These are phyloP conservation scores for Zygosaccharomyces pseudobailii DNA, from an alignment of 1,139 yeast species.

Conservation along the genomic window DNA sequence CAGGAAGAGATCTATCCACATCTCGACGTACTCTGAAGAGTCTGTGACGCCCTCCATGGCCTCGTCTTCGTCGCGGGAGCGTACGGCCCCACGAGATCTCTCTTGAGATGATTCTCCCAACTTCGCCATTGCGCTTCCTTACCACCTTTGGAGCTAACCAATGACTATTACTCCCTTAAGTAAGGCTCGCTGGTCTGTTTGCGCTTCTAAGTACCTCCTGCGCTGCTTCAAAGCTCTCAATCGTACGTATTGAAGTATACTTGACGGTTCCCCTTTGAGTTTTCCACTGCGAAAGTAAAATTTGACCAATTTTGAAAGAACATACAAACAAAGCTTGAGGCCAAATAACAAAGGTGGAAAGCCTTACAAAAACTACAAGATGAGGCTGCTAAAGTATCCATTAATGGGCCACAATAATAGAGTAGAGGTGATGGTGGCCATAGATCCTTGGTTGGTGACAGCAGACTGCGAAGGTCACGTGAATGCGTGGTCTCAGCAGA, in stretches of 20 bases:
- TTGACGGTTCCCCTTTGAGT: constrained; percentile 1
- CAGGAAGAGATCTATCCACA: constrained; percentile 91
- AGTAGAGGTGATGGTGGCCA: constrained; percentile 26
- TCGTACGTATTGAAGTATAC: not conserved
- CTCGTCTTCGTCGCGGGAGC: constrained; percentile 12
- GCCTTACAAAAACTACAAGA: constrained; percentile 9
- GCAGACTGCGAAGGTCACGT: constrained; percentile 34
- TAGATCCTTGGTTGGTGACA: constrained; percentile 19
- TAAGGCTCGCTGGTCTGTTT: not conserved
- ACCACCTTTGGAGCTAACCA: not conserved
- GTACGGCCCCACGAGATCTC: constrained; percentile 7
- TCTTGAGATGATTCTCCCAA: constrained; percentile 3
- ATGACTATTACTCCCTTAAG: not conserved
- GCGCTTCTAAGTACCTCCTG: not conserved
- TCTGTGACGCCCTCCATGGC: constrained; percentile 24
- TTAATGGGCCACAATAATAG: constrained; percentile 15
- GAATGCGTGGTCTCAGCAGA: constrained; percentile 39
- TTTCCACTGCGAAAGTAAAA: not conserved
- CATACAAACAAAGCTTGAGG: not conserved
- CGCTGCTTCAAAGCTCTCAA: not conserved
- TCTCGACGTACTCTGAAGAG: constrained; percentile 49
- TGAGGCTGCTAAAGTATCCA: constrained; percentile 38
- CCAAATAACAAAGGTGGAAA: not conserved
- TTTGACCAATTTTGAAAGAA: not conserved
- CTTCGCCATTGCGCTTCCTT: constrained; percentile 1